Evolutionary conservation across 2,329 filamentous ascomycete genomes (phyloP), one percentile per base, ranked within the genome.

Genomic region (Cyphellophora attinorum): DNA sequence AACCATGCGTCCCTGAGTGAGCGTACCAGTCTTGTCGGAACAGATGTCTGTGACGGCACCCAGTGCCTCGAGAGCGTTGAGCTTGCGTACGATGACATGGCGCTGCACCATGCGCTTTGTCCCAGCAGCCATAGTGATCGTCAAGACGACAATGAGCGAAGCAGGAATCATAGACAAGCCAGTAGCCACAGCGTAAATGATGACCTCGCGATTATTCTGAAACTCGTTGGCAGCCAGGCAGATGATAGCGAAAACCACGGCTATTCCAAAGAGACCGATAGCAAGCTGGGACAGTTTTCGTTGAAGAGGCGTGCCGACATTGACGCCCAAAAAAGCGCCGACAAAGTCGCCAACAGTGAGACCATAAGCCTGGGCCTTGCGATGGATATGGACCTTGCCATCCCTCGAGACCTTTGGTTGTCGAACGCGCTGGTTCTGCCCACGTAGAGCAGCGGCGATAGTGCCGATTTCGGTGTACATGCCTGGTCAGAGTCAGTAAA

Each of bases 271-370:
- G 2, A 83, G 68, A 2, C 79, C 53, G 12, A 82, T 64, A 14
- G 79, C 79, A 33, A 84, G 67, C 52, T 74, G 73, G 31, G 77
- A 79, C 11, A 84, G 63, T 50, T 79, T 81, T 46, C 71, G 68
- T 54, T 82, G 77, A n/a, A 84, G 64, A 3, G 79, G 80, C 8
- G 79, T 83, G 31, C 80, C 79, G 11, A 79, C 70, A 35, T 73
- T 79, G 39, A 82, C 69, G 34, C 79, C 79, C 6, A 83, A 62
- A 50, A 84, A 80, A 23, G 68, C 64, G 4, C 74, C 75, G 38
- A 79, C 56, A 5, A 69, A 71, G 51, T 79, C 74, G 10, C 63
- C 67, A 28, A 67, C 54, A 3, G 74, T 79, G 37, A 70, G 53
- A 13, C 61, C 53, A 55, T 62, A 68, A 3, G 67, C 66, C 47